Conservation (phyloP, 2,329 filamentous ascomycete genomes). For the Alternaria sp. region DNA sequence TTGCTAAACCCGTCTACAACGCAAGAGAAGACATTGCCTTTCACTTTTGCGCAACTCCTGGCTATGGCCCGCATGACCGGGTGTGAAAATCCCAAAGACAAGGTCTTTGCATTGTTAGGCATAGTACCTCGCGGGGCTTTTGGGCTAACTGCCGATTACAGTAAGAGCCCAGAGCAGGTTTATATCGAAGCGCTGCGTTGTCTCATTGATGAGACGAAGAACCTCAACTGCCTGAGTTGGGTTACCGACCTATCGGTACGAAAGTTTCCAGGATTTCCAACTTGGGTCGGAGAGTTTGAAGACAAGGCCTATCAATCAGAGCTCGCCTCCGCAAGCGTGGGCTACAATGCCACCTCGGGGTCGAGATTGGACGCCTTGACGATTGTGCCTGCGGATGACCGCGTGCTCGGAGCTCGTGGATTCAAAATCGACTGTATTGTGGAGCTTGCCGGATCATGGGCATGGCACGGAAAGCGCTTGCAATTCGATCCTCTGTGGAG, state of each 20-base stretch:
- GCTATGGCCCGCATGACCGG: background rate
- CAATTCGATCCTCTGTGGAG: background rate
- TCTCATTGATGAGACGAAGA: background rate
- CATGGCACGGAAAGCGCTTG: background rate
- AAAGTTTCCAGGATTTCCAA: background rate
- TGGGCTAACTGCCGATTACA: background rate
- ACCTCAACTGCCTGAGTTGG: slow-evolving; percentile 1
- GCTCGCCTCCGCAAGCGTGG: background rate
- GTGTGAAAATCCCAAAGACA: slow-evolving; percentile 1
- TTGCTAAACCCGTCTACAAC: background rate
- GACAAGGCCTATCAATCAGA: background rate
- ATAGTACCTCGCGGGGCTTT: background rate
- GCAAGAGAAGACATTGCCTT: background rate
- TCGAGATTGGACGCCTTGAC: background rate
- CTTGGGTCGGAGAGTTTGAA: slow-evolving; percentile 5
- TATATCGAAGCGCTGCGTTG: background rate
- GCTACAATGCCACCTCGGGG: background rate
- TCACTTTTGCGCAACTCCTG: background rate
- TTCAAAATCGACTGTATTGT: background rate
- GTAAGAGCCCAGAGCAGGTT: background rate
- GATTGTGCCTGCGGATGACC: no score
- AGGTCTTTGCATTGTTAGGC: background rate
- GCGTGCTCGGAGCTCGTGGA: background rate
- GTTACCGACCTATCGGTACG: background rate
- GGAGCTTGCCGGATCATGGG: background rate